These are phyloP conservation scores for Phaffia tasmanica DNA, from an alignment of 768 basidiomycete genomes.

Conservation along the genomic window DNA sequence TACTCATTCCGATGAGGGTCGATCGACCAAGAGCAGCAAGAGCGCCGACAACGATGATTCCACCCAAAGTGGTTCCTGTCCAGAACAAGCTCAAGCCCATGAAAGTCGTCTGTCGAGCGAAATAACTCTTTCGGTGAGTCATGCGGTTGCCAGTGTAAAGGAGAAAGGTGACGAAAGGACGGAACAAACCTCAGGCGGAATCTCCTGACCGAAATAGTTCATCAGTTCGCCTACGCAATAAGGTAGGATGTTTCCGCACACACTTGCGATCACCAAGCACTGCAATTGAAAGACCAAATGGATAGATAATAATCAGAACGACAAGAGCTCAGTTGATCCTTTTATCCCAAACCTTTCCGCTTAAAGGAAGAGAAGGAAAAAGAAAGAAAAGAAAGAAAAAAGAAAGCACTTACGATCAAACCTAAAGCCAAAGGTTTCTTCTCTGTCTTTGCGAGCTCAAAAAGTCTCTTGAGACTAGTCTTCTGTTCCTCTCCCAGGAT, in stretches of 20 bases:
- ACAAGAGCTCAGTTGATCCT: neutral
- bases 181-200: slow-evolving; percentile 8
- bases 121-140: too few species aligned
- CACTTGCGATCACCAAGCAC: slow-evolving; percentile 13
- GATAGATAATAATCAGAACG: too few species aligned
- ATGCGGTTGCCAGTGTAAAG: neutral
- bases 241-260: slow-evolving; percentile 18
- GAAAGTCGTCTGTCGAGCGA: slow-evolving; percentile 15
- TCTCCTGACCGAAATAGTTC: slow-evolving; percentile 15
- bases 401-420: neutral
- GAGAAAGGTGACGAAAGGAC: neutral
- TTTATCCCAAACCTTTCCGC: too few species aligned
- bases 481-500: slow-evolving; percentile 8
- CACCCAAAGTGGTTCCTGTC: slow-evolving; percentile 1
- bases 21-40: slow-evolving; percentile 17
- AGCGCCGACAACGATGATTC: slow-evolving; percentile 14
- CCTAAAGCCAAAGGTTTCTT: slow-evolving; percentile 7
- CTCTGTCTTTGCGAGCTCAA: slow-evolving; percentile 17
- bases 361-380: too few species aligned
- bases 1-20: slow-evolving; percentile 17
- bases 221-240: slow-evolving; percentile 23
- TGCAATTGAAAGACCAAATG: neutral
- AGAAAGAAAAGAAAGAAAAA: neutral
- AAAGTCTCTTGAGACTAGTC: slow-evolving; percentile 13
- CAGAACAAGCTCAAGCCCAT: slow-evolving; percentile 11